Percentiles rank a stretch among this genome's conserved stretches.
phyloP scores from a whole-genome alignment of 2,329 filamentous ascomycete species.

The Sporothrix pseudoabietina region DNA sequence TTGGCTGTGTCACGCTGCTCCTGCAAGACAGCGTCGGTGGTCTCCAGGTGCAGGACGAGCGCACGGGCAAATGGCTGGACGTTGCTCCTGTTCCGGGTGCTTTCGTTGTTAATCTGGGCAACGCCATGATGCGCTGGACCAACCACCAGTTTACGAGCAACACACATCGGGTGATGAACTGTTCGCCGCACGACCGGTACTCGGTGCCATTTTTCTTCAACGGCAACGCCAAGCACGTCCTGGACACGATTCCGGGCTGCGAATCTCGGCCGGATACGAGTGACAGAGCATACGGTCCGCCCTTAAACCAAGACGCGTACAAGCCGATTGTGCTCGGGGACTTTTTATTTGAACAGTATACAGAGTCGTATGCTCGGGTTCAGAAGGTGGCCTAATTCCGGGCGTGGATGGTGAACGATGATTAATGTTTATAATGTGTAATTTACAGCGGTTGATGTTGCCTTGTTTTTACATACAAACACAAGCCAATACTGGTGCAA shows the following conservation, averaged over 20 bases:
- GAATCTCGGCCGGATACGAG: constrained; percentile 4
- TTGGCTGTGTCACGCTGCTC: constrained; percentile 57
- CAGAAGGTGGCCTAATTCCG: neutral
- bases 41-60: constrained; percentile 43
- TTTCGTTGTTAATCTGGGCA: constrained; percentile 55
- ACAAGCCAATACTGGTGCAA: neutral
- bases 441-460: neutral
- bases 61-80: constrained; percentile 48
- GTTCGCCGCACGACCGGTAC: constrained; percentile 11
- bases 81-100: constrained; percentile 49
- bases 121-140: constrained; percentile 54
- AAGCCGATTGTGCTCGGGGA: constrained; percentile 1
- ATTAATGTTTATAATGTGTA: neutral
- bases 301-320: neutral
- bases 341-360: neutral
- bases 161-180: constrained; percentile 46
- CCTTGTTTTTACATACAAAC: neutral
- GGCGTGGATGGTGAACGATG: neutral
- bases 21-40: constrained; percentile 54
- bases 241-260: constrained; percentile 17
- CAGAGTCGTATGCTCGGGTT: neutral
- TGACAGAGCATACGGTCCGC: neutral
- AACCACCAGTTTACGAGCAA: constrained; percentile 57
- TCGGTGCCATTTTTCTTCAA: constrained; percentile 25
- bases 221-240: constrained; percentile 10